These are phyloP conservation scores for Fusarium denticulatum DNA, from an alignment of 2,329 filamentous ascomycete genomes.

Conservation along the genomic window DNA sequence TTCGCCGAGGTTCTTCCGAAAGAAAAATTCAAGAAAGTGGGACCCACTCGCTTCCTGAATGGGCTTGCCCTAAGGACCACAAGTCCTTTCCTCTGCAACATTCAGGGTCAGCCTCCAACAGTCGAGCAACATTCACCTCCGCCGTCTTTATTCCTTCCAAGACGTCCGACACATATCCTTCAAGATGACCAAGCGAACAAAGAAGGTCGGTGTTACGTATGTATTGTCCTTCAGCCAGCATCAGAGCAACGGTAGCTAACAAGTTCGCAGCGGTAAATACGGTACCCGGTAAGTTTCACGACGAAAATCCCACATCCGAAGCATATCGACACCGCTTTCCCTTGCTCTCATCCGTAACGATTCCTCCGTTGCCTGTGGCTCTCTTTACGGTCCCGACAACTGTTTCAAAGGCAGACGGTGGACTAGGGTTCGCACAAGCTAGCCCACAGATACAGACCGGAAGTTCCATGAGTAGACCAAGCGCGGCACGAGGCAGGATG, in stretches of 20 bases:
- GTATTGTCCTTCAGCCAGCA: slow-evolving; percentile 41
- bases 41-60: slow-evolving; percentile 47
- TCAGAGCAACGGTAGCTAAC: slow-evolving; percentile 44
- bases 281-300: slow-evolving; percentile 81
- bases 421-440: neutral
- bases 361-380: neutral
- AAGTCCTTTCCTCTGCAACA: slow-evolving; percentile 47
- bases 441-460: neutral
- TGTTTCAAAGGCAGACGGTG: slow-evolving; percentile 1
- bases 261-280: slow-evolving; percentile 76
- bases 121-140: slow-evolving; percentile 46
- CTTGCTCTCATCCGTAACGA: slow-evolving; percentile 22
- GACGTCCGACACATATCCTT: slow-evolving; percentile 54
- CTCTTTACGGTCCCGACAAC: neutral
- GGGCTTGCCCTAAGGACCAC: slow-evolving; percentile 56
- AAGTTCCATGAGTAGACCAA: slow-evolving; percentile 1
- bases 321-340: slow-evolving; percentile 31
- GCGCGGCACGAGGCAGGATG: slow-evolving; percentile 5
- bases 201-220: slow-evolving; percentile 93
- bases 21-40: slow-evolving; percentile 32
- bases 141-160: slow-evolving; percentile 48
- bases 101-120: slow-evolving; percentile 46
- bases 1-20: slow-evolving; percentile 73
- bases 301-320: slow-evolving; percentile 31
- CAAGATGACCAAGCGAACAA: slow-evolving; percentile 95